These are phyloP conservation scores for Microbotryum lychnidis-dioicae DNA, from an alignment of 1,284 basidiomycete genomes.

Conservation along the genomic window DNA sequence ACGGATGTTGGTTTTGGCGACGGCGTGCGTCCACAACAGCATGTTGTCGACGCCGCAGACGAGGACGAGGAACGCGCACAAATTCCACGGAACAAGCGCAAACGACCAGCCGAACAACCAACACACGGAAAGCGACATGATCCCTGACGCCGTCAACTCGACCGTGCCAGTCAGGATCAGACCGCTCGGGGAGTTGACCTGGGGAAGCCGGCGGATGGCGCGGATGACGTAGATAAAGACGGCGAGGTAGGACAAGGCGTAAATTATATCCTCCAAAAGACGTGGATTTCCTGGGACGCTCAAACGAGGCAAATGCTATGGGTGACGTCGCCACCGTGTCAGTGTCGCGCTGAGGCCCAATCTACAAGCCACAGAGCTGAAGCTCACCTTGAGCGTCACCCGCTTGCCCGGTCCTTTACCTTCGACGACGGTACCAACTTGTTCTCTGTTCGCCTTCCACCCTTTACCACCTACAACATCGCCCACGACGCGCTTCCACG, in stretches of 20 bases:
- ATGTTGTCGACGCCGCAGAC: constrained; percentile 97
- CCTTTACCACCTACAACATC: constrained; percentile 14
- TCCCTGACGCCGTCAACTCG: constrained; percentile 80
- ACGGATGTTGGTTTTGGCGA: constrained; percentile 78
- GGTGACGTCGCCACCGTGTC: not conserved
- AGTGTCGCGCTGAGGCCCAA: not conserved
- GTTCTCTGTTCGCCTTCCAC: constrained; percentile 1
- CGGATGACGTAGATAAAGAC: constrained; percentile 70
- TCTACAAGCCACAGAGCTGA: not conserved
- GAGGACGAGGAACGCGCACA: constrained; percentile 86
- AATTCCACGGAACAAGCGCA: constrained; percentile 76
- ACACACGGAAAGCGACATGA: constrained; percentile 86
- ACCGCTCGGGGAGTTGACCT: constrained; percentile 83
- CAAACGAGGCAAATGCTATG: constrained; percentile 28
- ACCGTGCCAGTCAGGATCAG: constrained; percentile 87
- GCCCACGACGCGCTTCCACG: constrained; percentile 16
- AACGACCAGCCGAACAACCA: constrained; percentile 74
- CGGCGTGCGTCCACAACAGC: constrained; percentile 74
- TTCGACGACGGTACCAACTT: constrained; percentile 10
- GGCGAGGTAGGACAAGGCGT: constrained; percentile 68
- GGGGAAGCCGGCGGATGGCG: constrained; percentile 51
- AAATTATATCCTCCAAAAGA: constrained; percentile 45
- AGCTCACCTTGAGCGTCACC: constrained; percentile 26
- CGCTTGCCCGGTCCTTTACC: constrained; percentile 5
- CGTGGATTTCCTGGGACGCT: constrained; percentile 21